Evolutionary conservation across 352 stramenopile species (phyloP), one percentile per base, ranked within the genome.

Genomic region (Phytophthora pistaciae): DNA sequence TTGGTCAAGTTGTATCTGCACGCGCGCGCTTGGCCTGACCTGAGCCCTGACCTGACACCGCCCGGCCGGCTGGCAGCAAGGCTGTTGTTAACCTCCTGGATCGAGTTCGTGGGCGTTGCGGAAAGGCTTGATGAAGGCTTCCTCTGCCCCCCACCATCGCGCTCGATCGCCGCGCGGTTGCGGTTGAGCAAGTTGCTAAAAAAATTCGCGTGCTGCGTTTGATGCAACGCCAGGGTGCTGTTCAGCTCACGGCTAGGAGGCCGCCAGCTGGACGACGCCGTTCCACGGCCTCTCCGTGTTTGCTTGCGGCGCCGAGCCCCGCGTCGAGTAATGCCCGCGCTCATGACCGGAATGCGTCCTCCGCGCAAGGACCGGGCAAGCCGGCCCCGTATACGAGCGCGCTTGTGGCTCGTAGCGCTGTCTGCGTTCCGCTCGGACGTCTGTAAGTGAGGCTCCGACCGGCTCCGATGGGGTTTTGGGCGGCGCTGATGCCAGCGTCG

Each of bases 321-420:
- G 64, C 27, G 40, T 66, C 48, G 57, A 64, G 68, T 67, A 68
- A 72, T 62, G 48, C 57, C 48, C n/a, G 50, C 29, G 63, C 60
- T 70, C 62, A 74, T 60, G 66, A 70, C 60, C 54, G 60, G 58
- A 68, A 68, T 5, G 64, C 58, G 66, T 29, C 13, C 3, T 21
- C 53, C n/a, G 25, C 38, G 48, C 56, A 74, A 64, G 59, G 61
- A 66, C 67, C 25, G 38, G 60, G 27, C 67, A 18, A 6, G 40
- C 3, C 31, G n/a, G 59, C 54, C 50, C 66, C 59, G 66, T 63
- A 64, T 68, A 20, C 42, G 44, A 21, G 54, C 53, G 31, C 46
- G 46, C 66, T 65, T 74, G 66, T 74, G 66, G 66, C 67, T 60
- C 67, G 14, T 10, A 60, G 60, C 44, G 67, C 44, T 56, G 60